Evolutionary conservation across 2,329 filamentous ascomycete species (phyloP).

Genomic region (Aspergillus sp.): DNA sequence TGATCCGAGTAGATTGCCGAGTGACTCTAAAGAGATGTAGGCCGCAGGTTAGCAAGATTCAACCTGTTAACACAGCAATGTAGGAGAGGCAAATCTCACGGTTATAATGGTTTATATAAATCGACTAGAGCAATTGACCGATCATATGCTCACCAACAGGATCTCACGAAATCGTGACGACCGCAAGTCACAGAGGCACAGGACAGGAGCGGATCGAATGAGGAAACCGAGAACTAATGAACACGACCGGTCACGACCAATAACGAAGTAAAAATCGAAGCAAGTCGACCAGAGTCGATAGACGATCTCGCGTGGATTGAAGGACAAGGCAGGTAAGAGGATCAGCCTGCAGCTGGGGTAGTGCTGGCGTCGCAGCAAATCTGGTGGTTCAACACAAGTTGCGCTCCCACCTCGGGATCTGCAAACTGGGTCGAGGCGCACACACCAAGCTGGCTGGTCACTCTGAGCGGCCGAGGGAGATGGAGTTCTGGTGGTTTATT

Average conservation of each 20-base stretch:
- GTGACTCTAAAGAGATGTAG: not conserved
- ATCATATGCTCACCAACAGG: constrained; percentile 5
- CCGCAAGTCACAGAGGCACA: constrained; percentile 6
- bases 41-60: constrained; percentile 8
- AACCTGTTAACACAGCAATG: not conserved
- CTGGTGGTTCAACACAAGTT: constrained; percentile 6
- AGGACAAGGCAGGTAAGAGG: not conserved
- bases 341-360: constrained; percentile 10
- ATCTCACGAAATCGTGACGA: constrained; percentile 5
- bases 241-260: not conserved
- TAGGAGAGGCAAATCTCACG: constrained; percentile 1
- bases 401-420: constrained; percentile 15
- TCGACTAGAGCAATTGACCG: constrained; percentile 5
- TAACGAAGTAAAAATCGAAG: not conserved
- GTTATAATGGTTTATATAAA: not conserved
- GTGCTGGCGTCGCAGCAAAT: constrained; percentile 1
- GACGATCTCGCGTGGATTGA: not conserved
- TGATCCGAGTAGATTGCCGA: constrained; percentile 3
- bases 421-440: constrained; percentile 13
- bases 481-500: constrained; percentile 1
- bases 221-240: not conserved
- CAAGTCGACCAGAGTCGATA: not conserved
- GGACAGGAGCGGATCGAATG: not conserved
- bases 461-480: constrained; percentile 1
- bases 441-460: constrained; percentile 9